Evolutionary conservation across 2,329 filamentous ascomycete genomes (phyloP).

Genomic region (Claviceps pusilla): DNA sequence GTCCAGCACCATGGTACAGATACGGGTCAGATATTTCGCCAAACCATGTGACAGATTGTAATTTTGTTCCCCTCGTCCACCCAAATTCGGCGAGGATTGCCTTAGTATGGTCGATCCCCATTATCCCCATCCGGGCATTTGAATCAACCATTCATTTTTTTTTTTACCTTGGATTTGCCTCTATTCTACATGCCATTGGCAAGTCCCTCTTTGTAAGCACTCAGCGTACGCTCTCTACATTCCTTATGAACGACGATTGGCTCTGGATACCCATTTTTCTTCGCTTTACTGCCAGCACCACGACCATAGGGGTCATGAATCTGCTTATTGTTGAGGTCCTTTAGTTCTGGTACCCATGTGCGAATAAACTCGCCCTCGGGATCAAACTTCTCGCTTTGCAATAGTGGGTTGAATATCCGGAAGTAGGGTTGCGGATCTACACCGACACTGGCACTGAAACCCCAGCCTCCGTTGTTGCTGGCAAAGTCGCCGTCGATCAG

Average conservation of each 20-base stretch:
- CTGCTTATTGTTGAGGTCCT: slow-evolving; percentile 45
- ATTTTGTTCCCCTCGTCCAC: not conserved
- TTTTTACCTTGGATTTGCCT: not conserved
- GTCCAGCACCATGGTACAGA: slow-evolving; percentile 46
- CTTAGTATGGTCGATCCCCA: not conserved
- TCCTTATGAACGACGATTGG: slow-evolving; percentile 61
- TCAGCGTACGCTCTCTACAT: slow-evolving; percentile 50
- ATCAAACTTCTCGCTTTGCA: slow-evolving; percentile 82
- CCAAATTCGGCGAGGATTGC: not conserved
- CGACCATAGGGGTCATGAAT: slow-evolving; percentile 70
- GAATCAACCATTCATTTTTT: not conserved
- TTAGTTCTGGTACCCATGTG: slow-evolving; percentile 67
- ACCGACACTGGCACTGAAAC: slow-evolving; percentile 45
- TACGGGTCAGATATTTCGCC: slow-evolving; percentile 43
- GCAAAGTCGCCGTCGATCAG: slow-evolving; percentile 69
- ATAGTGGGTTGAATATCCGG: slow-evolving; percentile 71
- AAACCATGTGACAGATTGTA: not conserved
- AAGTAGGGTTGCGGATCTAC: slow-evolving; percentile 86
- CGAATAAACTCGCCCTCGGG: slow-evolving; percentile 63
- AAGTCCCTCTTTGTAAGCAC: slow-evolving; percentile 48
- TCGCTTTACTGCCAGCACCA: slow-evolving; percentile 42
- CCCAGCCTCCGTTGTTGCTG: slow-evolving; percentile 55
- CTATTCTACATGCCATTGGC: slow-evolving; percentile 13
- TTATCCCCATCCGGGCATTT: not conserved
- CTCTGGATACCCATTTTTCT: slow-evolving; percentile 56